Evolutionary conservation across 1,284 basidiomycete genomes (phyloP), one percentile per base, ranked within the genome.

Genomic region (Sphaerobolus stellatus): DNA sequence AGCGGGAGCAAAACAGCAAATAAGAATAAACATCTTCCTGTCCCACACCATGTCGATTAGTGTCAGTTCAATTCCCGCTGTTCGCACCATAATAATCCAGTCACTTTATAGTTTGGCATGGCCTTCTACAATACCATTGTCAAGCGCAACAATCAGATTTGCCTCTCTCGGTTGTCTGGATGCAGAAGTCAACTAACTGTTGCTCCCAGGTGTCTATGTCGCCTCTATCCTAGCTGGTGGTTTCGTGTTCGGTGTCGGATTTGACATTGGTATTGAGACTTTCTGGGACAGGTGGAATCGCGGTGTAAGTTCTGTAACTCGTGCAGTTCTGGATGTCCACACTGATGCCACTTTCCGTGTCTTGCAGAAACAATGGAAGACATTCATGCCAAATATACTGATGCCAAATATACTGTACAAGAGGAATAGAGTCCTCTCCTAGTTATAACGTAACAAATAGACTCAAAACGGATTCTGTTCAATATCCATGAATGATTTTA

Each of bases 281-380:
- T 90, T 91, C 77, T 98, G 91, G 86, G 93, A 98, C 70, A 68
- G 75, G 50, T 92, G 92, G 88, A 98, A 98, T 81, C 78, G 82
- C 69, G 94, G 94, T 60, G 94, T 98, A 72, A 80, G 94, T 83
- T 27, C 46, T 52, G 14, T 16, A 38, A 30, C 33, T 47, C 20
- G 24, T 30, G 47, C 20, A 36, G 40, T 8, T 29, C 24, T 52
- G 27, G 41, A 52, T 41, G 38, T 31, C 7, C 44, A 18, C 49
- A 13, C 24, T 77, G 36, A 24, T 30, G 36, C 28, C 53, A 31
- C 56, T 40, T 57, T 31, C 58, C 30, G 54, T 48, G 60, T 44
- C 50, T 16, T 59, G 40, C 69, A 94, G 92, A 93, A 93, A 83
- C 91, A 93, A 85, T 94, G 92, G 91, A 90, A 94, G 74, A 92